These are phyloP conservation scores for Zygoascus flipseniorum DNA, from an alignment of 805 yeast species.

Conservation along the genomic window DNA sequence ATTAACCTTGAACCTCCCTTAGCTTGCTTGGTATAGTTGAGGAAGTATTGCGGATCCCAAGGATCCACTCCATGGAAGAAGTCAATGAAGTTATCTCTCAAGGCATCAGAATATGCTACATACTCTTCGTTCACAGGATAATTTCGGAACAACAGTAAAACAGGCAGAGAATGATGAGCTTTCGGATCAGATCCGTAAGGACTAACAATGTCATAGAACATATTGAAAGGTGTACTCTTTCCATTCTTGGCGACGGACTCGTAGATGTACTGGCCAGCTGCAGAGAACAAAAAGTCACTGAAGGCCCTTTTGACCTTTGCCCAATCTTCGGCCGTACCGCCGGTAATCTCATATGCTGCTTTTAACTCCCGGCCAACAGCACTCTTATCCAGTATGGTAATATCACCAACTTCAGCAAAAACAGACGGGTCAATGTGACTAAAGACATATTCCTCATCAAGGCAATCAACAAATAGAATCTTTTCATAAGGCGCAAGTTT, in stretches of 20 bases:
- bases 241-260: background rate
- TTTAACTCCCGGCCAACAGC: background rate
- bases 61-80: background rate
- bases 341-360: background rate
- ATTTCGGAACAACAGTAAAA: background rate
- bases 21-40: background rate
- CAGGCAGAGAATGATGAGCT: conserved; percentile 2
- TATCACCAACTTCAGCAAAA: background rate
- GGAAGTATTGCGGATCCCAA: background rate
- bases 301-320: background rate
- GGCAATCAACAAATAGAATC: background rate
- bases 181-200: background rate
- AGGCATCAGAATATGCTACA: background rate
- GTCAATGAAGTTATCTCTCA: background rate
- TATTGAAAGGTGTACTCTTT: background rate
- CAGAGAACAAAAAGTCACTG: background rate
- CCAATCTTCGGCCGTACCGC: background rate
- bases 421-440: background rate
- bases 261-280: background rate
- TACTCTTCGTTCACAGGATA: background rate
- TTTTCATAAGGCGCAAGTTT: background rate
- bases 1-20: background rate
- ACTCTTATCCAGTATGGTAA: background rate
- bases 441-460: background rate
- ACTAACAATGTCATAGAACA: background rate